A percentile compares a stretch with the other conserved stretches of the same genome.
Conservation (phyloP, 441 rosid species). For the Corymbia citriodora region DNA sequence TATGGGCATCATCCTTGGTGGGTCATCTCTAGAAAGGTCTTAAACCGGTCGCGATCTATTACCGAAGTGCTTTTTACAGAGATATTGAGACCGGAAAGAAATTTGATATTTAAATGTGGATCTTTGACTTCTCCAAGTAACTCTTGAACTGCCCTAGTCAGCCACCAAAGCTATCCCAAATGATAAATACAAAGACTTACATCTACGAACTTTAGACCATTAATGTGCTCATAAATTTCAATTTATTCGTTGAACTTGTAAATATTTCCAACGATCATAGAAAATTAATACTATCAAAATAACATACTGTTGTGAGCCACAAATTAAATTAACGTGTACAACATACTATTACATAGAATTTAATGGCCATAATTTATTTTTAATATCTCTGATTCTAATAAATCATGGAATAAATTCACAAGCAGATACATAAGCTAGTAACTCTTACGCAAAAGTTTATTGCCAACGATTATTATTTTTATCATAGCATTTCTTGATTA, state of each 20-base stretch:
- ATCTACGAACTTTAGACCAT: background rate
- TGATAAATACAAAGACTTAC: background rate
- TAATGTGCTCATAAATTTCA: background rate
- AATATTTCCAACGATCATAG: background rate
- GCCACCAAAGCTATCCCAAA: background rate
- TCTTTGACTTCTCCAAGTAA: background rate
- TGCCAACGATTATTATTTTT: background rate
- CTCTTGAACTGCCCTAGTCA: background rate
- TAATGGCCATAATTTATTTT: background rate
- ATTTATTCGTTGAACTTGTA: background rate
- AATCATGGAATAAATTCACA: background rate
- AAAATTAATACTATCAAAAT: background rate
- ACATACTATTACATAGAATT: background rate
- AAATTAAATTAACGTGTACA: background rate
- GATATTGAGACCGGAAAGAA: background rate
- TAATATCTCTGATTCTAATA: background rate
- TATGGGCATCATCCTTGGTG: background rate
- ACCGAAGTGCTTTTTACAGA: background rate
- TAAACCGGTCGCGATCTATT: background rate
- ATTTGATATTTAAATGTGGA: background rate
- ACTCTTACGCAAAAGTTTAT: background rate
- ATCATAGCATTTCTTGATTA: background rate
- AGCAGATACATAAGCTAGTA: background rate
- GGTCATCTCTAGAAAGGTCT: background rate
- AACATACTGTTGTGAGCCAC: background rate